A percentile compares a stretch with the other conserved stretches of the same genome.
These are phyloP conservation scores for Silybum marianum DNA, from an alignment of 129 eudicot genomes.

Conservation along the genomic window DNA sequence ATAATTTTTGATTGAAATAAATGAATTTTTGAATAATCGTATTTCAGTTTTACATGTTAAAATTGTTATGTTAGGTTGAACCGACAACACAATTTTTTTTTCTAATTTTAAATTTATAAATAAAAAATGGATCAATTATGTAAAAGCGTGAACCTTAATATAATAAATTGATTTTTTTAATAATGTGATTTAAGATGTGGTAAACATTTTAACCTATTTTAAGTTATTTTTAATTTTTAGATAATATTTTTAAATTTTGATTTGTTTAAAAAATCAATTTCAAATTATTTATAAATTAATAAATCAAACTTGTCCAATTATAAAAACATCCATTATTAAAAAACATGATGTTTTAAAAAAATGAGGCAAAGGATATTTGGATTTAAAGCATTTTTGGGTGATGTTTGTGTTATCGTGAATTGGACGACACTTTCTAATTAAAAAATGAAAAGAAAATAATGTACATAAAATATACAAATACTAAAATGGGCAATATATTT, in stretches of 20 bases:
- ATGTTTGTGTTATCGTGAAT: constrained; percentile 30
- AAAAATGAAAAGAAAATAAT: background rate
- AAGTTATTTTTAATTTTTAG: background rate
- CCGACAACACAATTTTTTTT: no score
- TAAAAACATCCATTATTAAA: background rate
- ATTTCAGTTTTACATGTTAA: no score
- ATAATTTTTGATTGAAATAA: no score
- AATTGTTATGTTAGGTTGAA: no score
- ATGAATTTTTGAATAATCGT: no score
- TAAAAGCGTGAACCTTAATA: background rate
- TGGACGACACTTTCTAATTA: constrained; percentile 22
- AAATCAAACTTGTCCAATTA: background rate
- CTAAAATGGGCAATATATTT: background rate
- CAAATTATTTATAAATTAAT: background rate
- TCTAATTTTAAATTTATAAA: background rate
- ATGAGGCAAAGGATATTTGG: background rate
- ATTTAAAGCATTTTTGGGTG: background rate
- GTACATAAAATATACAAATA: constrained; percentile 6
- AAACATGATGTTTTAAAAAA: background rate
- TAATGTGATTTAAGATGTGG: no score
- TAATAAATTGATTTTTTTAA: no score
- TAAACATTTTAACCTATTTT: no score
- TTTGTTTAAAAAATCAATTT: no score
- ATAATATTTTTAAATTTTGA: no score
- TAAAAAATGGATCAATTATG: background rate